These are phyloP conservation scores for Pichia nakasei DNA, from an alignment of 805 yeast genomes.

Conservation along the genomic window DNA sequence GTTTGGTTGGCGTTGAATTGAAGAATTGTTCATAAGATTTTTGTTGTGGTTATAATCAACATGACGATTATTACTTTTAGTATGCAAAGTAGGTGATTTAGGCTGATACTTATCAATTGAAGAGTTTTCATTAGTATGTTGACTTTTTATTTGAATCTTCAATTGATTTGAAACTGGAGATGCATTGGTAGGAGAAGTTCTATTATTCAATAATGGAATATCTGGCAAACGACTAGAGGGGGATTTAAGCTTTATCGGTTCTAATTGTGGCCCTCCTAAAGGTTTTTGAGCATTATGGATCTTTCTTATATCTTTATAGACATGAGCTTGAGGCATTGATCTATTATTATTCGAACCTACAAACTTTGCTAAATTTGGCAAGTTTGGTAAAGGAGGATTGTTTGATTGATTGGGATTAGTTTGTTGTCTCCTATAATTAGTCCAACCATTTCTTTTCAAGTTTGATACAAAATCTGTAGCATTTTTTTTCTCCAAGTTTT, in stretches of 20 bases:
- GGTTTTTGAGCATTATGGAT: constrained; percentile 10
- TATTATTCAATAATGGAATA: constrained; percentile 12
- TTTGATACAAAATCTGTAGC: background rate
- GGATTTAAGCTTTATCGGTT: constrained; percentile 6
- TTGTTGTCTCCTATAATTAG: constrained; percentile 33
- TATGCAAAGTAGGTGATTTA: background rate
- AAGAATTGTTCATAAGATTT: background rate
- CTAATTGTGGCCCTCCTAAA: constrained; percentile 5
- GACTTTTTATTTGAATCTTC: too few species aligned
- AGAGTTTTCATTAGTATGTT: too few species aligned
- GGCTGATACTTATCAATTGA: background rate
- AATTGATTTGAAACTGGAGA: background rate
- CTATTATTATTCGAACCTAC: background rate
- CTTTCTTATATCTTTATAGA: constrained; percentile 11
- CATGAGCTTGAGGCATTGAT: constrained; percentile 7
- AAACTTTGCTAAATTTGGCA: background rate
- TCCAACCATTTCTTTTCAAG: constrained; percentile 39
- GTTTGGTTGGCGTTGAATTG: too few species aligned
- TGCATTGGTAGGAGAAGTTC: constrained; percentile 1
- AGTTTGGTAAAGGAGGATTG: background rate
- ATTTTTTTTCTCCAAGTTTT: background rate
- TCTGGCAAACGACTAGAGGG: constrained; percentile 10
- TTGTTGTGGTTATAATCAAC: background rate
- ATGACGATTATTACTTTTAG: background rate
- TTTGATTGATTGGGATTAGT: background rate